phyloP scores from a whole-genome alignment of 768 basidiomycete genomes.

The Trametes villosa region DNA sequence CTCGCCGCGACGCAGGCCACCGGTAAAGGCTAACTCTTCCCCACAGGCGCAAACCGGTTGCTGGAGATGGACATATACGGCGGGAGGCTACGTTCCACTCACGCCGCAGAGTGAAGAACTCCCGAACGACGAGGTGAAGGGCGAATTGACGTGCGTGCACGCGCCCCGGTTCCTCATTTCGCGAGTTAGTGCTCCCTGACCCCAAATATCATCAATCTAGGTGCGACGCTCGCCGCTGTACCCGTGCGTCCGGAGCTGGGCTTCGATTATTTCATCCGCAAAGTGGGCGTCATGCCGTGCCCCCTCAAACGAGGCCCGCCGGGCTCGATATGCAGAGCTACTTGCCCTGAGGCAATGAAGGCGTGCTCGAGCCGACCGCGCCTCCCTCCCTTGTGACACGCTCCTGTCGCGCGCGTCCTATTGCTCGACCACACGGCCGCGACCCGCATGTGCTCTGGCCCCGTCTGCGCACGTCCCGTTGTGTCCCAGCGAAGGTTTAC shows the following conservation, averaged over 20 bases:
- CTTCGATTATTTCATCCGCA: not conserved
- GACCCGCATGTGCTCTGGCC: constrained; percentile 3
- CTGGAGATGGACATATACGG: not conserved
- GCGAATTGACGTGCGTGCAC: constrained; percentile 7
- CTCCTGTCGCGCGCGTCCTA: not conserved
- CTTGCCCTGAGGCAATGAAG: not conserved
- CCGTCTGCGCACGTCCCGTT: not conserved
- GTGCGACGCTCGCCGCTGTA: not conserved
- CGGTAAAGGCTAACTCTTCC: not conserved
- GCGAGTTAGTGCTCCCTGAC: not conserved
- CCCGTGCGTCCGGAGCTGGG: not conserved
- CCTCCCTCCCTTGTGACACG: constrained; percentile 10
- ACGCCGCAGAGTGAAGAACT: not conserved
- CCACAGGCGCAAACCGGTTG: not conserved
- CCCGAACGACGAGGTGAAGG: not conserved
- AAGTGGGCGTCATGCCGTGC: not conserved
- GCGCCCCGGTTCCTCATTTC: not conserved
- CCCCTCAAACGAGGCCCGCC: not conserved
- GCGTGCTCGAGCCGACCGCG: not conserved
- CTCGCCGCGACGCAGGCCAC: not conserved
- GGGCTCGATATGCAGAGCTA: not conserved
- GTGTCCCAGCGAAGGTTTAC: constrained; percentile 5
- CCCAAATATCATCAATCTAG: not conserved
- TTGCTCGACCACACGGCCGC: not conserved
- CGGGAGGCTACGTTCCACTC: not conserved